Base-by-base conservation (phyloP, 1,284 basidiomycete genomes). In the Irpex sp. region DNA sequence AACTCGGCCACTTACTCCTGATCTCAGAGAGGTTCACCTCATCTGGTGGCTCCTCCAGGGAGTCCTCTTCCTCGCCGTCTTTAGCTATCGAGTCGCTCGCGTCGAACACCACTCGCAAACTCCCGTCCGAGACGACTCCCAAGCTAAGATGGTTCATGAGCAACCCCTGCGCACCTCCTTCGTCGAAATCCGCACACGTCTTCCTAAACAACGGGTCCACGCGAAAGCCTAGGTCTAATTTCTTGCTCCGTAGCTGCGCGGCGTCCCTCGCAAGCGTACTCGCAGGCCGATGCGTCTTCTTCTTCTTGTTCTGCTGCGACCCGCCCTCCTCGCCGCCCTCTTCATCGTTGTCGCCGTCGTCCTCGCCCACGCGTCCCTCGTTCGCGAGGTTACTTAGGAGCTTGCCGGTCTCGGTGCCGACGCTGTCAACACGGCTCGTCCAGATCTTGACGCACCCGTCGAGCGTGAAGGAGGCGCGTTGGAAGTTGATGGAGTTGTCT, bases 361-460 rank as follows among this genome's bases (percentile, higher is more conserved):
- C 87, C n/a, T 86, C 87, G 45, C 85, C 86, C 38, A 85, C 86
- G 3, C 83, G 82, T 3, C 89, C 89, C 68, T 93, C 92, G 58
- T 89, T 89, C 5, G 96, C 95, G 42, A 99, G 89, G 78, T 99
- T 99, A 76, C 93, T 96, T 66, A 99, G 88, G 13, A 99, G 89
- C 80, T 99, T 99, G 44, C 97, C 97, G 0, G 98, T 99, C 82
- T 99, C 98, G 0, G 96, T 98, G 11, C 97, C 97, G 59, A 99
- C 97, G 75, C 94, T 96, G 81, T 99, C 98, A 49, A 99, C 98
- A 70, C 98, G 93, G 75, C 95, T 97, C 1, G 98, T 99, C 97
- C 97, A 99, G 72, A 99, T 98, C 85, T 99, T 99, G 81, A 99
- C 97, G 82, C 98, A 99, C 5, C 98, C 98, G 73, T 99, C 98